Conservation (phyloP, 2,329 filamentous ascomycete genomes). For the Fusarium verticillioides region DNA sequence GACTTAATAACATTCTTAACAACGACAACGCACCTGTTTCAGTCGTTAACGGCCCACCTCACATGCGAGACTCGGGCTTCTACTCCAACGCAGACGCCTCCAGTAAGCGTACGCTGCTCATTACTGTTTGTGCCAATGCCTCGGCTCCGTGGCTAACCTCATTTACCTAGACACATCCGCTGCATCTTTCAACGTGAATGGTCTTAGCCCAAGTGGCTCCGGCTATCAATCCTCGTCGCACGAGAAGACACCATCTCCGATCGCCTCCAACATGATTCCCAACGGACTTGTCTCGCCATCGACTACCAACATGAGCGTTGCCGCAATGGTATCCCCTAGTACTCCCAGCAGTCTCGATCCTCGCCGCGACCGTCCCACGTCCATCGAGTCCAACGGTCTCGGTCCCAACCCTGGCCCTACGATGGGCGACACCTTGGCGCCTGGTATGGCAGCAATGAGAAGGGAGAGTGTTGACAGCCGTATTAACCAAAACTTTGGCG, state of each 20-base stretch:
- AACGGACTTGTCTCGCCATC: conserved; percentile 66
- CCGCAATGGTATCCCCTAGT: conserved; percentile 72
- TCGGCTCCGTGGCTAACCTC: conserved; percentile 31
- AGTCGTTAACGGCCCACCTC: conserved; percentile 45
- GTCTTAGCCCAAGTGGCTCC: conserved; percentile 56
- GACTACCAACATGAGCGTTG: conserved; percentile 72
- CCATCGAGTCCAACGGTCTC: conserved; percentile 48
- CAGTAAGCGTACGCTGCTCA: conserved; percentile 54
- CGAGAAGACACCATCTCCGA: conserved; percentile 73
- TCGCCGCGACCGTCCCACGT: conserved; percentile 57
- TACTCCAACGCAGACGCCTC: conserved; percentile 57
- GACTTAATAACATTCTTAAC: conserved; percentile 54
- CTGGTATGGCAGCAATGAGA: conserved; percentile 61
- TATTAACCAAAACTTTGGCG: conserved; percentile 77
- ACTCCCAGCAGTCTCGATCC: conserved; percentile 56
- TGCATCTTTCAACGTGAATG: conserved; percentile 53
- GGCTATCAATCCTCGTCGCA: conserved; percentile 60
- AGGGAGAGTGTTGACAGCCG: conserved; percentile 84
- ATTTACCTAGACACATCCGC: conserved; percentile 51
- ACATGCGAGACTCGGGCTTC: conserved; percentile 56
- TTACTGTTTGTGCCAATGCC: conserved; percentile 22
- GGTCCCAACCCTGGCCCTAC: conserved; percentile 38
- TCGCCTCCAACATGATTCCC: conserved; percentile 61
- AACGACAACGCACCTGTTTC: conserved; percentile 47
- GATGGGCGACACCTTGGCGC: conserved; percentile 51